phyloP scores from a whole-genome alignment of 2,329 filamentous ascomycete genomes.

The Aureobasidium sp. region DNA sequence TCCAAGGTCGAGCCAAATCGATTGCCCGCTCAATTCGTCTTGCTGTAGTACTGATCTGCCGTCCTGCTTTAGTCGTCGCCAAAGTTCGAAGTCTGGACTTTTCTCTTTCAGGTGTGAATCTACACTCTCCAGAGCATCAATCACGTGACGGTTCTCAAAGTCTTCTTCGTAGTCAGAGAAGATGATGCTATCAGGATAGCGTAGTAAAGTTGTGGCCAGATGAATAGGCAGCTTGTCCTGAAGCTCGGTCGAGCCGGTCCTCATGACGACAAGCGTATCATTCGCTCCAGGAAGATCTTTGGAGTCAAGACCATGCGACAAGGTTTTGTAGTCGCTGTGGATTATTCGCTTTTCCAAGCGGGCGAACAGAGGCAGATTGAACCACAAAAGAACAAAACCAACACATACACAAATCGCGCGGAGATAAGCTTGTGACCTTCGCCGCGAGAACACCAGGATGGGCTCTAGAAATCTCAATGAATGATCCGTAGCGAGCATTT shows the following conservation, averaged over 20 bases:
- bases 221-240: constrained; percentile 23
- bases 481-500: not conserved
- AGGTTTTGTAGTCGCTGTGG: rapidly evolving
- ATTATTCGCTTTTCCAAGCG: not conserved
- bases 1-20: not conserved
- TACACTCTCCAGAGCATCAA: constrained; percentile 21
- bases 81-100: constrained; percentile 22
- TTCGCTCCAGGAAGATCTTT: constrained; percentile 25
- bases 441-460: not conserved
- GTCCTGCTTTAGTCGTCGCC: constrained; percentile 17
- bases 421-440: not conserved
- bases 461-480: not conserved
- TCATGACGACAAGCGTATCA: constrained; percentile 46
- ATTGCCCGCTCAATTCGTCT: constrained; percentile 17
- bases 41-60: constrained; percentile 15
- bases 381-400: not conserved
- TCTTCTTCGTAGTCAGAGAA: constrained; percentile 31
- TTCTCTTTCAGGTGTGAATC: constrained; percentile 12
- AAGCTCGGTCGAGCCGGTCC: constrained; percentile 25
- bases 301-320: not conserved
- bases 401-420: not conserved
- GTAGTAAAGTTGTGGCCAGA: constrained; percentile 27
- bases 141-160: constrained; percentile 25
- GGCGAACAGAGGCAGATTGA: not conserved
- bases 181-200: constrained; percentile 26